These are phyloP conservation scores for Harrya chromipes DNA, from an alignment of 768 basidiomycete species.

Conservation along the genomic window DNA sequence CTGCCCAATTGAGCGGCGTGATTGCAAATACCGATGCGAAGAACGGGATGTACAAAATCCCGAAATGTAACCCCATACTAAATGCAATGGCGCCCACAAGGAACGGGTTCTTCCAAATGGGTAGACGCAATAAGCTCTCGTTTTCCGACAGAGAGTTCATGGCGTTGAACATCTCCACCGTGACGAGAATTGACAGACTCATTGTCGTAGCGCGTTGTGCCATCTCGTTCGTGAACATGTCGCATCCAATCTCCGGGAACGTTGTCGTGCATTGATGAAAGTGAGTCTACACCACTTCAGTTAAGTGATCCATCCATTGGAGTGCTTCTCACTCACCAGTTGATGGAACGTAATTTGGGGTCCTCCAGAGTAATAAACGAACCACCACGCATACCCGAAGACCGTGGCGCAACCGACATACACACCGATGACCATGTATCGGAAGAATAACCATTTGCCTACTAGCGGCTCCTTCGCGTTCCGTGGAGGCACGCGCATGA, in stretches of 20 bases:
- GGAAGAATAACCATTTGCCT: conserved; percentile 91
- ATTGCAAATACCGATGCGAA: conserved; percentile 90
- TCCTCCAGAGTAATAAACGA: conserved; percentile 84
- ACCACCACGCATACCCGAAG: conserved; percentile 99
- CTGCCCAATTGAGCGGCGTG: conserved; percentile 87
- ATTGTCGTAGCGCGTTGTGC: conserved; percentile 90
- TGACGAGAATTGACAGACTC: conserved; percentile 94
- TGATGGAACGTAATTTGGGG: conserved; percentile 94
- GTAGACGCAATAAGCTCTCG: conserved; percentile 84
- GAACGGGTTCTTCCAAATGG: conserved; percentile 93
- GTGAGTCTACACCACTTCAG: conserved; percentile 60
- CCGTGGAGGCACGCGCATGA: conserved; percentile 94
- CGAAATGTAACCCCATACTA: conserved; percentile 91
- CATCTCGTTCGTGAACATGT: conserved; percentile 91
- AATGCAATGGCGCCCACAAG: conserved; percentile 85
- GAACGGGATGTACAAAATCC: conserved; percentile 96
- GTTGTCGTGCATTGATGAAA: conserved; percentile 86
- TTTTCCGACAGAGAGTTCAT: conserved; percentile 99
- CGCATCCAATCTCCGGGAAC: conserved; percentile 92
- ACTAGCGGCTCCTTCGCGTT: conserved; percentile 89
- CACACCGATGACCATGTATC: conserved; percentile 89
- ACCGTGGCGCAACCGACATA: conserved; percentile 97
- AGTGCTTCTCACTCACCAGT: conserved; percentile 55
- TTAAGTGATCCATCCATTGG: background rate
- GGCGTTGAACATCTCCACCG: conserved; percentile 96